phyloP scores from a whole-genome alignment of 2,329 filamentous ascomycete genomes.

The Fusarium lateritium region DNA sequence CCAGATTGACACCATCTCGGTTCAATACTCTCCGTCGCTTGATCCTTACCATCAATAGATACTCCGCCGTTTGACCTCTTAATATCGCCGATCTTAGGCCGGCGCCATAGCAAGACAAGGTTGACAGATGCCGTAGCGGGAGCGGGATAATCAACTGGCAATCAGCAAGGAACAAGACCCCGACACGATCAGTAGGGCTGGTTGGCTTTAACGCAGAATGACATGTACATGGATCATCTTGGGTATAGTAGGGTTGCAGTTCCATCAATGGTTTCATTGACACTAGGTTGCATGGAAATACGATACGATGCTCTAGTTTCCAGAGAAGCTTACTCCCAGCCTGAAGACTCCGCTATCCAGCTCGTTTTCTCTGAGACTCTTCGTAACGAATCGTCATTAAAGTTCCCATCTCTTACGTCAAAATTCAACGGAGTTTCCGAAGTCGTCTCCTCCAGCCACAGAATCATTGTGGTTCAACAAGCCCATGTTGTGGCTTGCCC shows the following conservation, averaged over 20 bases:
- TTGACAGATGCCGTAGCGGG: conserved; percentile 31
- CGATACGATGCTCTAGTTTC: conserved; percentile 11
- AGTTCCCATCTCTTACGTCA: not conserved
- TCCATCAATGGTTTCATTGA: conserved; percentile 21
- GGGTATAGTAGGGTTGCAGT: conserved; percentile 18
- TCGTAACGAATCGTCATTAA: conserved; percentile 15
- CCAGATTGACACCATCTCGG: not conserved
- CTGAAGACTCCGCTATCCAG: conserved; percentile 27
- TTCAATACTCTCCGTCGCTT: not conserved
- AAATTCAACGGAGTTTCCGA: conserved; percentile 33
- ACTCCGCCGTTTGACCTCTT: conserved; percentile 14
- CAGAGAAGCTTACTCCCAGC: not conserved
- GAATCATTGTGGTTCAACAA: conserved; percentile 31
- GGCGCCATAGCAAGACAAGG: conserved; percentile 36
- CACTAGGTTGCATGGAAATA: conserved; percentile 31
- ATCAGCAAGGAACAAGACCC: conserved; percentile 24
- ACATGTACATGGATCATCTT: conserved; percentile 20
- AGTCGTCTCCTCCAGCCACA: conserved; percentile 26
- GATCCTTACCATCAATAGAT: not conserved
- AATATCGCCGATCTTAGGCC: conserved; percentile 39
- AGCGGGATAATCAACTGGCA: conserved; percentile 12
- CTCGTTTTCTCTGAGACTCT: conserved; percentile 2
- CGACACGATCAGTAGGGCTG: not conserved
- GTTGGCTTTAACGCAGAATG: conserved; percentile 10
- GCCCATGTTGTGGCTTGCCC: conserved; percentile 37